phyloP scores from a whole-genome alignment of 805 yeast genomes.

The Candida krabiensis region DNA sequence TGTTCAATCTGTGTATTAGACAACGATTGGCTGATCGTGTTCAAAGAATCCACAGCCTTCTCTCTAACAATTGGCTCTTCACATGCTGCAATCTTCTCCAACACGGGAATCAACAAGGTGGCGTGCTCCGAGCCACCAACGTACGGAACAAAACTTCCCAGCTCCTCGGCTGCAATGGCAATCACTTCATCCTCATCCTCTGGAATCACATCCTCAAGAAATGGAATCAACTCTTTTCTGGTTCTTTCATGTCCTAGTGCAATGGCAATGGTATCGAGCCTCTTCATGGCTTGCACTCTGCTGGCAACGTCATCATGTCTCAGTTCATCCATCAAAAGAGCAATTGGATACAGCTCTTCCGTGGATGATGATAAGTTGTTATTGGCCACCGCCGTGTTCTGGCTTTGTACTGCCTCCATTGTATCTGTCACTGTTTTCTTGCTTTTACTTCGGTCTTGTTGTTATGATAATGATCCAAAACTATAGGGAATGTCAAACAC shows the following conservation, averaged over 20 bases:
- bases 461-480: not conserved
- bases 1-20: conserved; percentile 61
- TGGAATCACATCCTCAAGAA: conserved; percentile 82
- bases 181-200: conserved; percentile 99
- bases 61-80: conserved; percentile 97
- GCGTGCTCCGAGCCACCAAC: conserved; percentile 81
- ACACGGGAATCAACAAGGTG: conserved; percentile 58
- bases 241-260: conserved; percentile 96
- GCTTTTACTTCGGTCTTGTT: not conserved
- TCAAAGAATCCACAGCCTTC: conserved; percentile 85
- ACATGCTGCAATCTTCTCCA: conserved; percentile 83
- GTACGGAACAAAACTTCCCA: conserved; percentile 83
- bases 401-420: conserved; percentile 14
- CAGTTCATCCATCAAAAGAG: conserved; percentile 93
- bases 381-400: conserved; percentile 1
- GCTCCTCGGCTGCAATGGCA: conserved; percentile 87
- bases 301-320: conserved; percentile 91
- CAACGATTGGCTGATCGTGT: conserved; percentile 64
- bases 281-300: conserved; percentile 91
- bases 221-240: conserved; percentile 84
- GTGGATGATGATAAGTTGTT: conserved; percentile 9
- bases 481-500: no score
- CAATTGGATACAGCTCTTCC: conserved; percentile 87
- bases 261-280: conserved; percentile 88
- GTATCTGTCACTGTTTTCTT: not conserved